Evolutionary conservation across 2,329 filamentous ascomycete species (phyloP).

Genomic region (Hypoxylon rubiginosum): DNA sequence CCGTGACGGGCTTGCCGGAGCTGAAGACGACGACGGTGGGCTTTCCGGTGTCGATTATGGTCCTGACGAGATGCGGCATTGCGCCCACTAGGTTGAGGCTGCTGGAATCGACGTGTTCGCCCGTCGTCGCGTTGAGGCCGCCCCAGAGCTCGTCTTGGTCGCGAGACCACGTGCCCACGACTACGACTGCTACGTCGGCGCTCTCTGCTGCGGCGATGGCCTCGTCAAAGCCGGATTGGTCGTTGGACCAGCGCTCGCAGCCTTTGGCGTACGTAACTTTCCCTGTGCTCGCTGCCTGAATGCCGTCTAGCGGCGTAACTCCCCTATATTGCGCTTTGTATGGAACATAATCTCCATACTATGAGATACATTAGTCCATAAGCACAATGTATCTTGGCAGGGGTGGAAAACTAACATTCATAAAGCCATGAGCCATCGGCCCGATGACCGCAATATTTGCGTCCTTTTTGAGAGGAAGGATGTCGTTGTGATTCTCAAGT

Average conservation of each 20-base stretch:
- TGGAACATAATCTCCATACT: constrained; percentile 82
- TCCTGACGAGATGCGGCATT: constrained; percentile 74
- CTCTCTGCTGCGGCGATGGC: constrained; percentile 74
- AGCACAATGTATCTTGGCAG: constrained; percentile 47
- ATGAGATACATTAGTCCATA: constrained; percentile 31
- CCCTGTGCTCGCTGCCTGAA: constrained; percentile 70
- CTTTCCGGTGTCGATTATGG: constrained; percentile 75
- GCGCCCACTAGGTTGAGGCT: constrained; percentile 77
- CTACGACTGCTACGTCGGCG: constrained; percentile 78
- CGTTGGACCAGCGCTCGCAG: constrained; percentile 79
- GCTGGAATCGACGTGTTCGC: constrained; percentile 78
- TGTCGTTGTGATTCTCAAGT: constrained; percentile 68
- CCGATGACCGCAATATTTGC: constrained; percentile 81
- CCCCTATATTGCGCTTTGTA: constrained; percentile 73
- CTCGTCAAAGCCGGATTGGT: constrained; percentile 75
- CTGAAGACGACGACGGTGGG: constrained; percentile 77
- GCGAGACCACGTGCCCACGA: constrained; percentile 81
- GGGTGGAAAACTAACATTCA: constrained; percentile 68
- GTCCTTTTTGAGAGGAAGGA: constrained; percentile 69
- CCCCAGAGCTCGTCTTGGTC: constrained; percentile 80
- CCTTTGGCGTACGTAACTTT: constrained; percentile 76
- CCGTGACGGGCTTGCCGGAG: constrained; percentile 79
- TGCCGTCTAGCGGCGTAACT: constrained; percentile 78
- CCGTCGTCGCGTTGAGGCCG: constrained; percentile 79
- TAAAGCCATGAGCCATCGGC: constrained; percentile 78